Conservation (phyloP, 148 eudicot genomes). For the Diospyros kaki region DNA sequence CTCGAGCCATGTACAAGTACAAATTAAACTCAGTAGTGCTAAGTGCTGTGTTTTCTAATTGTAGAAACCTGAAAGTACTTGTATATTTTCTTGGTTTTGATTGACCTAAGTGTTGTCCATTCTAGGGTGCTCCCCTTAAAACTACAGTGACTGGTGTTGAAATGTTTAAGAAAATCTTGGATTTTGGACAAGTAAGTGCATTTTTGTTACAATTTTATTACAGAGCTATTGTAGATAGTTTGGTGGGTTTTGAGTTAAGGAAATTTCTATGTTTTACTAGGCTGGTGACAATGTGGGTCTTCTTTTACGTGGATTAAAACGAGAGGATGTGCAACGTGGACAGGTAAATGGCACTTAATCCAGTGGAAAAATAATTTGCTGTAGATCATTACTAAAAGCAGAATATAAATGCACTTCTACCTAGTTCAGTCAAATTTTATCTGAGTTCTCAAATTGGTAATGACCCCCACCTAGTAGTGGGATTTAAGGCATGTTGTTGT, state of each 20-base stretch:
- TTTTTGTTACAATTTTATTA: neutral
- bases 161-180: slow-evolving; percentile 94
- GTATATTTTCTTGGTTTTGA: slow-evolving; percentile 1
- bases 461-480: no score
- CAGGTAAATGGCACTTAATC: slow-evolving; percentile 42
- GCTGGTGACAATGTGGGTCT: slow-evolving; percentile 99
- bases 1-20: neutral
- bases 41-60: neutral
- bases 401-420: neutral
- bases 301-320: slow-evolving; percentile 85
- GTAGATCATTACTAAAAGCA: neutral
- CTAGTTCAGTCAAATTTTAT: neutral
- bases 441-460: neutral
- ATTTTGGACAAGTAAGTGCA: slow-evolving; percentile 68
- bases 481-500: no score
- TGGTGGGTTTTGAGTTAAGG: slow-evolving; percentile 5
- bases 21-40: neutral
- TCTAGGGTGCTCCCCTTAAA: slow-evolving; percentile 70
- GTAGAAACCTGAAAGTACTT: slow-evolving; percentile 3
- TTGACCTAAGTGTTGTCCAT: slow-evolving; percentile 1
- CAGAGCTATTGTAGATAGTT: slow-evolving; percentile 6
- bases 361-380: neutral
- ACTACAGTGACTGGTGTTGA: slow-evolving; percentile 92
- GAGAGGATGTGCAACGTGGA: slow-evolving; percentile 82
- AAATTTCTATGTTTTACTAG: slow-evolving; percentile 31